phyloP scores from a whole-genome alignment of 768 basidiomycete species.

The Erythrobasidium yunnanense region DNA sequence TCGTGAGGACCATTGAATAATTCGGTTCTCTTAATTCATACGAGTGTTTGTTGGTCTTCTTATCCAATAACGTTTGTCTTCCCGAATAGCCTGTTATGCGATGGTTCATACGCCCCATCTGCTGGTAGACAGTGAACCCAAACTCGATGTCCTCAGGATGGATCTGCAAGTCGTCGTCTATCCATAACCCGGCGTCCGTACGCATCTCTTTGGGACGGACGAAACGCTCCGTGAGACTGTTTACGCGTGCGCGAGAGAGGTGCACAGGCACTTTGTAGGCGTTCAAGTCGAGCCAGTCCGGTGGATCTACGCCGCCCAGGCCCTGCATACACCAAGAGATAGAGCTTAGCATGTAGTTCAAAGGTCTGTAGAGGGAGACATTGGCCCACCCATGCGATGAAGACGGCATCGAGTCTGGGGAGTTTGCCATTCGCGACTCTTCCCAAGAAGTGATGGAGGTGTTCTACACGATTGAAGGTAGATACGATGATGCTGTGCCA shows the following conservation, averaged over 20 bases:
- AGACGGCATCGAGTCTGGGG: conserved; percentile 22
- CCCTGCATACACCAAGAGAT: neutral
- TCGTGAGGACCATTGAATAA: conserved; percentile 23
- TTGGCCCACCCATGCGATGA: conserved; percentile 24
- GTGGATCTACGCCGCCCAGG: conserved; percentile 21
- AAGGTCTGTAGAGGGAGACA: neutral
- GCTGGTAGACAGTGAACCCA: conserved; percentile 3
- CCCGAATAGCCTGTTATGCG: conserved; percentile 14
- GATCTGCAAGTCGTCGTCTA: conserved; percentile 21
- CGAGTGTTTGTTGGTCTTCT: neutral
- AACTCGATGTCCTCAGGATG: conserved; percentile 14
- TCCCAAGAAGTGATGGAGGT: conserved; percentile 15
- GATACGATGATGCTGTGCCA: conserved; percentile 21
- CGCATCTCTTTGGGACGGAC: conserved; percentile 2
- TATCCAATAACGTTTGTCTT: neutral
- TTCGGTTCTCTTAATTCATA: neutral
- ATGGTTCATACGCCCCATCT: conserved; percentile 1
- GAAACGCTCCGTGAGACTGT: conserved; percentile 23
- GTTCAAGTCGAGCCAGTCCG: neutral
- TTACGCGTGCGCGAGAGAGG: conserved; percentile 6
- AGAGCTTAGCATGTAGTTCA: neutral
- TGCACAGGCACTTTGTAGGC: conserved; percentile 19
- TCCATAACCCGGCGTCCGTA: conserved; percentile 12
- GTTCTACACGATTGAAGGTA: conserved; percentile 15
- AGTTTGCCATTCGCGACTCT: conserved; percentile 5